phyloP scores from a whole-genome alignment of 345 rosid species.

The Linum tenue region DNA sequence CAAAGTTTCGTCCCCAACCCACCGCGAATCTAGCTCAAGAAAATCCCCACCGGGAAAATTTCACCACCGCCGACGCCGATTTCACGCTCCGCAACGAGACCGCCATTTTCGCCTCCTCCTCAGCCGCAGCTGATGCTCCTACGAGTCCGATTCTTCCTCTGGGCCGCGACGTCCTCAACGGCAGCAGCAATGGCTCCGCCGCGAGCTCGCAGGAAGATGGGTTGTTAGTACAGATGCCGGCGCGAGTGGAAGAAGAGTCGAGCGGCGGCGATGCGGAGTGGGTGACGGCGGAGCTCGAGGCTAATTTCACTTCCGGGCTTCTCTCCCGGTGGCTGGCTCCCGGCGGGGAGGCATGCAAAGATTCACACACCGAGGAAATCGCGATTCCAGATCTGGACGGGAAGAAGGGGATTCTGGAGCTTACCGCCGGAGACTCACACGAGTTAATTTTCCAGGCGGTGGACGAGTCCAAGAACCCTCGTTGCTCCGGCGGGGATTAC shows the following conservation, averaged over 20 bases:
- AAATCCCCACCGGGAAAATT: conserved; percentile 5
- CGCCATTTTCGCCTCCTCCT: not conserved
- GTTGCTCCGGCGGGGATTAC: conserved; percentile 81
- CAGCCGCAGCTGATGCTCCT: not conserved
- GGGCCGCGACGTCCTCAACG: not conserved
- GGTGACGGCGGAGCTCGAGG: conserved; percentile 43
- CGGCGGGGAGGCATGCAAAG: conserved; percentile 57
- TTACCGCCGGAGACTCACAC: conserved; percentile 56
- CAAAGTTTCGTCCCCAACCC: not conserved
- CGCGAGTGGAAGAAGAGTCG: not conserved
- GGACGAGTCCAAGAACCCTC: conserved; percentile 40
- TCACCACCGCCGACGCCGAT: conserved; percentile 4
- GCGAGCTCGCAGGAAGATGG: conserved; percentile 10
- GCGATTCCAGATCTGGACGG: conserved; percentile 52
- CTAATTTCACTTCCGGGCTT: conserved; percentile 41
- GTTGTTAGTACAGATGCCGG: not conserved
- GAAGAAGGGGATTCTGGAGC: conserved; percentile 25
- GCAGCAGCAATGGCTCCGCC: not conserved
- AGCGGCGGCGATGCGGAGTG: conserved; percentile 23
- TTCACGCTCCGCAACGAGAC: conserved; percentile 5
- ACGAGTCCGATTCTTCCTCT: not conserved
- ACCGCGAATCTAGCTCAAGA: conserved; percentile 1
- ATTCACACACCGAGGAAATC: conserved; percentile 45
- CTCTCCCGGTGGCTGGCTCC: conserved; percentile 54
- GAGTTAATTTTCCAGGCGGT: conserved; percentile 54